Conservation (phyloP, 2,329 filamentous ascomycete species). For the Verticillium longisporum region DNA sequence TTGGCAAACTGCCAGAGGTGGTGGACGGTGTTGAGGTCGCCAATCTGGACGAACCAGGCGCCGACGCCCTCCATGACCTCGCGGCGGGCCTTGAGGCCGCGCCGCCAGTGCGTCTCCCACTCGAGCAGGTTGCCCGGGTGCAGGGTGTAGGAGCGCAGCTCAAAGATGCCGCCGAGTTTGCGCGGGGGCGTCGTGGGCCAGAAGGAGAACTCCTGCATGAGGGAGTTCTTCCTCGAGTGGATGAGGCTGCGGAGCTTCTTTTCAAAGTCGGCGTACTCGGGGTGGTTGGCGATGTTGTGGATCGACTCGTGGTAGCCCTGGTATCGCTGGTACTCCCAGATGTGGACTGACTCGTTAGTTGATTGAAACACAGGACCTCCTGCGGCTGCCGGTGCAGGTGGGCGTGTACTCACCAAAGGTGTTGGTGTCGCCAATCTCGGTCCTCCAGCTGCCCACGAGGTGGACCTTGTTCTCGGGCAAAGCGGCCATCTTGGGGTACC, state of each 20-base stretch:
- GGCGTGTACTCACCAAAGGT: constrained; percentile 69
- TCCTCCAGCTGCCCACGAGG: constrained; percentile 95
- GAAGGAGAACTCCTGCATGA: constrained; percentile 99
- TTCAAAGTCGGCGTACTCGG: constrained; percentile 80
- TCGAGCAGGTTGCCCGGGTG: constrained; percentile 93
- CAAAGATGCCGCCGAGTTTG: constrained; percentile 85
- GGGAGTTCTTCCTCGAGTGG: constrained; percentile 72
- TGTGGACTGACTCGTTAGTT: constrained; percentile 63
- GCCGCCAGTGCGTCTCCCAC: constrained; percentile 98
- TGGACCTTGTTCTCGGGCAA: constrained; percentile 88
- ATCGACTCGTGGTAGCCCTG: constrained; percentile 91
- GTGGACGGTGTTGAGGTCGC: constrained; percentile 94
- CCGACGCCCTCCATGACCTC: constrained; percentile 99
- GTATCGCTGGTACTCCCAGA: constrained; percentile 99
- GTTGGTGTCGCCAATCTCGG: constrained; percentile 93
- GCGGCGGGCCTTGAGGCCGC: constrained; percentile 79
- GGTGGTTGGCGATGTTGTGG: constrained; percentile 74
- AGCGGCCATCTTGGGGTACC: constrained; percentile 86
- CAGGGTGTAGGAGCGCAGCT: constrained; percentile 92
- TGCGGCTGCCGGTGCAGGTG: not conserved
- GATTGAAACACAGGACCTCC: not conserved
- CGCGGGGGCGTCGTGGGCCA: constrained; percentile 94
- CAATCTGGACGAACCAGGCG: constrained; percentile 98
- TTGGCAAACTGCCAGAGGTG: constrained; percentile 99
- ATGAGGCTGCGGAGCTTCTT: constrained; percentile 80